A percentile compares a stretch with the other conserved stretches of the same genome.
Conservation (phyloP, 192 early-diverging fungal genomes). For the Coemansia sp. region DNA sequence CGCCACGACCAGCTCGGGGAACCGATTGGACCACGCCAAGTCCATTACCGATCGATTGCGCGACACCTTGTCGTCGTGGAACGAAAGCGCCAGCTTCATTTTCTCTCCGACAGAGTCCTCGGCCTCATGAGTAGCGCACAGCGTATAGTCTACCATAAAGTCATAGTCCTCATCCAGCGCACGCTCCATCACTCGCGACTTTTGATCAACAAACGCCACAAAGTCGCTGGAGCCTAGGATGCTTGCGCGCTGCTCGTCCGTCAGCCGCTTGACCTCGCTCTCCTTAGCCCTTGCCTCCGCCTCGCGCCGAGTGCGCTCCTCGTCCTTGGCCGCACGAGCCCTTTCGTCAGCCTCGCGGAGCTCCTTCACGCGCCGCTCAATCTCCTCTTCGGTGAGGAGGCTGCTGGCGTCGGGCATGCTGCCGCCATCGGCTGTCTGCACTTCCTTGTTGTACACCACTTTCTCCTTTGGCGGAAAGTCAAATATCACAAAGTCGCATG, state of each 20-base stretch:
- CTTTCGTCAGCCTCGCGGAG: slow-evolving; percentile 48
- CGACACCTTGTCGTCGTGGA: slow-evolving; percentile 80
- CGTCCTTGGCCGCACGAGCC: slow-evolving; percentile 24
- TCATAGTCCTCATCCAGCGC: slow-evolving; percentile 88
- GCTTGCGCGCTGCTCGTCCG: slow-evolving; percentile 78
- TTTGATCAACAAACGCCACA: slow-evolving; percentile 81
- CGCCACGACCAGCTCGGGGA: slow-evolving; percentile 82
- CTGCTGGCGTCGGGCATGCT: slow-evolving; percentile 25
- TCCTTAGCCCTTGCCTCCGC: slow-evolving; percentile 64
- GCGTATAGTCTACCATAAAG: slow-evolving; percentile 91
- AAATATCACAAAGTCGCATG: slow-evolving; percentile 73
- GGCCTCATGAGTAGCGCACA: slow-evolving; percentile 45
- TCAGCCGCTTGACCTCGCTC: slow-evolving; percentile 62
- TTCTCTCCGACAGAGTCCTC: slow-evolving; percentile 65
- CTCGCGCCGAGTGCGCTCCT: slow-evolving; percentile 57
- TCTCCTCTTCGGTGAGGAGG: slow-evolving; percentile 46
- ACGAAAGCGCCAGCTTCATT: slow-evolving; percentile 68
- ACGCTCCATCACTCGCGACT: slow-evolving; percentile 85
- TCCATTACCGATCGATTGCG: slow-evolving; percentile 92
- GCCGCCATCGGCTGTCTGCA: slow-evolving; percentile 62
- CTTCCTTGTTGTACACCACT: slow-evolving; percentile 88
- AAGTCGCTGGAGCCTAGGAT: slow-evolving; percentile 78
- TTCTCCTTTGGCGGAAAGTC: slow-evolving; percentile 86
- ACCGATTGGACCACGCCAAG: slow-evolving; percentile 86
- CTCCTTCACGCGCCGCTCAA: slow-evolving; percentile 45